Evolutionary conservation across 2,329 filamentous ascomycete species (phyloP), one percentile per base, ranked within the genome.

Genomic region (Alternaria infectoria): DNA sequence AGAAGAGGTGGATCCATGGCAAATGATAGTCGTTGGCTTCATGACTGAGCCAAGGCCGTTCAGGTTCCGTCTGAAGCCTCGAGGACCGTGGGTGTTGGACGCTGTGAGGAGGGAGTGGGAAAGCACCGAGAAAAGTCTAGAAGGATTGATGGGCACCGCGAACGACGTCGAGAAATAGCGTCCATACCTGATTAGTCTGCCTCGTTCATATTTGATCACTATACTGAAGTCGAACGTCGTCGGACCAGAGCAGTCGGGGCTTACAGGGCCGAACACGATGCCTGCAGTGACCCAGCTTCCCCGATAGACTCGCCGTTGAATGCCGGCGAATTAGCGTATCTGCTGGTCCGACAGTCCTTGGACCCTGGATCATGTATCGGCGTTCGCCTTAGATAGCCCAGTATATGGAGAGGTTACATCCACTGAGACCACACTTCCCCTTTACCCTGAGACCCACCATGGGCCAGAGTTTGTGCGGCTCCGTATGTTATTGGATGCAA

Each of bases 221-320:
- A 28, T n/a, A 28, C n/a, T 6, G 15, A 6, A 49, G 15, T 11
- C 46, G 25, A 12, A 17, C 10, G 8, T 28, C 46, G 77, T 54
- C 5, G 40, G 69, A 62, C 78, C 74, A 5, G 69, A 58, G 1
- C 46, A 30, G 76, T 70, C 21, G 61, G 45, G 4, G 52, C 50
- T 67, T 51, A 78, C 77, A 12, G 63, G 62, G 3, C 73, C 73
- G 21, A 71, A 52, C 6, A 69, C 62, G n/a, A 78, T 66, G 3
- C 45, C 43, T 3, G 67, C 40, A 21, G 77, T 66, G 2, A 67
- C 68, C 3, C 56, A 56, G 8, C 69, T 68, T 11, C 59, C 65
- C 64, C 77, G 64, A n/a, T 79, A 70, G 0, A 69, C 67, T 8
- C 82, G 59, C 51, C 75, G n/a, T 40, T 76, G 58, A 77, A 74